Evolutionary conservation across 164 flowering plant genomes (phyloP), one percentile per base, ranked within the genome.

Genomic region (Nymphaea thermarum): DNA sequence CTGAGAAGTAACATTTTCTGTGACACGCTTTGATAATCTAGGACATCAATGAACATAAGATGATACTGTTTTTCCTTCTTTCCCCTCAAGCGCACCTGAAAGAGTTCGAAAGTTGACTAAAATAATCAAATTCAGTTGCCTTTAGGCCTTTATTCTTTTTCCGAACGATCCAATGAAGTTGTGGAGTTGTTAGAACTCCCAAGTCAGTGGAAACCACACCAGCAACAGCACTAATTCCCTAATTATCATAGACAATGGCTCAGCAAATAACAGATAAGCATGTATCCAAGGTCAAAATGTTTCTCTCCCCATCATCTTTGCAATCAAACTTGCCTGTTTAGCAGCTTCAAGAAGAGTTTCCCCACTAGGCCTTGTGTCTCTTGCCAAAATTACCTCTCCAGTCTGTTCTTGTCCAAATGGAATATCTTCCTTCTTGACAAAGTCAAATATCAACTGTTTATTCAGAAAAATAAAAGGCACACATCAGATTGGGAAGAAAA

Each of bases 321-420:
- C 55, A 12, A 47, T 12, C 7, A 3, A 47, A 47, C 53, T 65
- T 84, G 91, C 98, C 44, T 83, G 84, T 76, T 86, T 91, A 47
- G 93, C 93, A 79, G 96, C 96, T 72, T 88, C 86, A 47, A 91
- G 83, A 42, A 93, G 93, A 75, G 81, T 70, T 71, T 77, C 86
- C 11, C 98, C 98, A 72, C 97, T 91, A 55, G 98, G 97, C 79
- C 97, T 85, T 18, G 98, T 93, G 68, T 93, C 98, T 77, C 98
- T 87, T 71, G 85, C 98, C 81, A 93, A 75, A 59, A 88, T 75
- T 12, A 93, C 67, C 78, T 84, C 82, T 6, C 86, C 87, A 10
- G 77, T 51, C 43, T 70, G 68, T 7, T 3, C 68, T 77, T 87
- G 82, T 60, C 76, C 85, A 66, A 93, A 75, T 60, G 64, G 47